These are phyloP conservation scores for Camellia lanceoleosa DNA, from an alignment of 148 eudicot species.

Conservation along the genomic window DNA sequence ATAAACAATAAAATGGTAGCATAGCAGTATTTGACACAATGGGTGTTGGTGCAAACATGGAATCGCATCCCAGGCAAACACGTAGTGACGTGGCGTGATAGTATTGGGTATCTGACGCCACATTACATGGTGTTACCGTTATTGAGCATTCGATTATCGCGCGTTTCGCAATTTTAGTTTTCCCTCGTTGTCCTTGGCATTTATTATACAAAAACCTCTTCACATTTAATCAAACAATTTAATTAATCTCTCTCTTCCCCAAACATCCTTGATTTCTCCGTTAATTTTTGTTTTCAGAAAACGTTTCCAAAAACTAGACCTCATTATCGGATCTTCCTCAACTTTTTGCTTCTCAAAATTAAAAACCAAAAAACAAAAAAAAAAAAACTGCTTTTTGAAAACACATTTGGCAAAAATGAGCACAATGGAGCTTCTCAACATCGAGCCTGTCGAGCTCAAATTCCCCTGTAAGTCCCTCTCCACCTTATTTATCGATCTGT, in stretches of 20 bases:
- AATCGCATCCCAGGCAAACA: background rate
- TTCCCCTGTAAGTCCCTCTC: slow-evolving; percentile 39
- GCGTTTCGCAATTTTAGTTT: background rate
- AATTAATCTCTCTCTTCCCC: background rate
- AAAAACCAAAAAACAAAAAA: background rate
- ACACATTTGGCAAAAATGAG: slow-evolving; percentile 33
- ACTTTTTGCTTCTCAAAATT: background rate
- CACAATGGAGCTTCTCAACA: slow-evolving; percentile 61
- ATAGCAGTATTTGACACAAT: background rate
- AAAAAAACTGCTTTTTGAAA: background rate
- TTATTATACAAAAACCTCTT: too few relatives aligned
- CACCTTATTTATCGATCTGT: background rate
- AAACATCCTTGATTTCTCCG: background rate
- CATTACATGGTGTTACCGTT: background rate
- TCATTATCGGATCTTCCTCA: slow-evolving; percentile 8
- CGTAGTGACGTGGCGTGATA: background rate
- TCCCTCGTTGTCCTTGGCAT: too few relatives aligned
- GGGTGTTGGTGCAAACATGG: background rate
- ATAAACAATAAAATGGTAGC: background rate
- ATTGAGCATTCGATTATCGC: background rate
- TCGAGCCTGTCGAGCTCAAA: slow-evolving; percentile 64
- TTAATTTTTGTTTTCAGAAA: background rate
- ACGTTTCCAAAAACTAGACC: background rate
- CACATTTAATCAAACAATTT: too few relatives aligned
- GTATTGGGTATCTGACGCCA: background rate